Evolutionary conservation across 2,329 filamentous ascomycete species (phyloP), one percentile per base, ranked within the genome.

Genomic region (Botrytis elliptica): DNA sequence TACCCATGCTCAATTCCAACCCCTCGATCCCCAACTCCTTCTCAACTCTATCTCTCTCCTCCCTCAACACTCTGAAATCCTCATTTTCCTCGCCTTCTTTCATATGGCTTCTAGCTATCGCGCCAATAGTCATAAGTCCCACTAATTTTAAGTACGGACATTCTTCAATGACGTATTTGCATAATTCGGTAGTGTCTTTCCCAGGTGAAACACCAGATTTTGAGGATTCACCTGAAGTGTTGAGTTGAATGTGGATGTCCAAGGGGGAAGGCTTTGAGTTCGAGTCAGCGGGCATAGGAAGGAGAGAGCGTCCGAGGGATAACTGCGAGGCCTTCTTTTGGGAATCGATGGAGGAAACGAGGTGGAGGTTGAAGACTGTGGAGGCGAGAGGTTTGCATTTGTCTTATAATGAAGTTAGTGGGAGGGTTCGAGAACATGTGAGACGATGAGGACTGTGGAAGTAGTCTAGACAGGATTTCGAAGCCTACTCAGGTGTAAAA

Each of bases 101-200:
- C 25, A 89, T 93, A 79, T 89, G 88, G 78, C 93, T 96, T 75
- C 95, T 85, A 67, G 94, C 95, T 82, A 98, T 97, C 29, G 95
- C 94, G 1, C 96, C 96, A 80, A 99, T 98, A 2, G 96, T 99
- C 96, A 99, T 99, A 55, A 99, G 83, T 0, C 96, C 96, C 44
- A 92, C 86, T 3, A 99, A 85, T 73, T 88, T 85, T 55, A 99
- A 85, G 81, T 91, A 87, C 1, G 93, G 90, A 82, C 94, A 97
- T 55, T 89, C 85, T 7, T 91, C 86, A 18, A 88, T 82, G 70
- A 99, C 89, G 79, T 92, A 88, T 70, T 86, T 86, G 81, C 93
- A 95, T 57, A 98, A 84, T 0, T 84, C 85, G 1, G 89, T 82
- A 66, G 89, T 85, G 72, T 92, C 85, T 22, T 87, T 84, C 1